These are phyloP conservation scores for Gardenia jasminoides DNA, from an alignment of 257 asterid genomes.

Conservation along the genomic window DNA sequence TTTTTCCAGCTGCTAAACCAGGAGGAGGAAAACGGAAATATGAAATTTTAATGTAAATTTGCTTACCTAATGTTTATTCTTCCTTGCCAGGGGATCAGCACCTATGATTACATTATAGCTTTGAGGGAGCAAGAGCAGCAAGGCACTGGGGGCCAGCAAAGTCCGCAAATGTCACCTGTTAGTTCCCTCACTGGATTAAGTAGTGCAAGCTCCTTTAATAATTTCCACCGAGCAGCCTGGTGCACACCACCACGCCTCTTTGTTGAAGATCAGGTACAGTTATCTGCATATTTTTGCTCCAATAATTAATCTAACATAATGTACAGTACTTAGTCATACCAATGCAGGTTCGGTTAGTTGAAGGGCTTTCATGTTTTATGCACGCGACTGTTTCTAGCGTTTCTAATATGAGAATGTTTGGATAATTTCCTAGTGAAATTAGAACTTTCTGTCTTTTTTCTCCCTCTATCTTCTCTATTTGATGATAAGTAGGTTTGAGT, in stretches of 20 bases:
- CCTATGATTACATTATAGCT: slow-evolving; percentile 96
- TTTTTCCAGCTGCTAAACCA: neutral
- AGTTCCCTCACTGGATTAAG: slow-evolving; percentile 92
- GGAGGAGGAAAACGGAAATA: neutral
- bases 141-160: slow-evolving; percentile 72
- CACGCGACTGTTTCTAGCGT: neutral
- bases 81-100: slow-evolving; percentile 80
- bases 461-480: neutral
- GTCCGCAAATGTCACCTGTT: slow-evolving; percentile 91
- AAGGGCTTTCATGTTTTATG: neutral
- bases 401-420: neutral
- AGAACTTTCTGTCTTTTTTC: neutral
- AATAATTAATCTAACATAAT: neutral
- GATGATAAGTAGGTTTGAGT: neutral
- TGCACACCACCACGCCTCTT: slow-evolving; percentile 97
- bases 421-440: neutral
- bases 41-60: neutral
- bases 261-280: slow-evolving; percentile 88
- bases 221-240: slow-evolving; percentile 92
- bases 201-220: slow-evolving; percentile 88
- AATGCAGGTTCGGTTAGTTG: neutral
- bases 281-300: neutral
- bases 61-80: slow-evolving; percentile 13
- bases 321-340: neutral
- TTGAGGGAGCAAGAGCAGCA: slow-evolving; percentile 94